Evolutionary conservation across 1,139 yeast species (phyloP), one percentile per base, ranked within the genome.

Genomic region (Meyerozyma sp.): DNA sequence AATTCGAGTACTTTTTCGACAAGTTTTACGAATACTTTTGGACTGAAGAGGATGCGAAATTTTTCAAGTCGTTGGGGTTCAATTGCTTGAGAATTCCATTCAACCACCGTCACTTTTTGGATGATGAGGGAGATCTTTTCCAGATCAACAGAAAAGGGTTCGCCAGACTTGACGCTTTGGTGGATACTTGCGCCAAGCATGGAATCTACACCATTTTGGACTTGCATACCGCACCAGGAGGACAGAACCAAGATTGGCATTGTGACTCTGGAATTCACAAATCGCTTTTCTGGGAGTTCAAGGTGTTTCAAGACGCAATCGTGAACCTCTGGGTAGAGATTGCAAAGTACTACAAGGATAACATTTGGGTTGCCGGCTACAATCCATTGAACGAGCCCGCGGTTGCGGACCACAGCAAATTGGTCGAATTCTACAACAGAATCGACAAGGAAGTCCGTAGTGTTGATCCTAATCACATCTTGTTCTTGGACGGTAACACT

Each of bases 161-260:
- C 49, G 62, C 63, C 48, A 58, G 65, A 43, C 56, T 73, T 46
- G 76, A 73, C 49, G 57, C 61, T 14, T 55, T 71, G 39, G 63
- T 73, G 32, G 62, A 72, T 43, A 55, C 63, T 36, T 72, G 77
- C 51, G 63, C 45, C 34, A 57, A 59, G 38, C 56, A 65, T 42
- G 67, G 68, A 5, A 66, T 73, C 42, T 73, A 72, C 51, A 68
- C 74, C 34, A 62, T 72, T 43, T 63, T 73, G 41, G 78, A 73
- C 48, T 63, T 73, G 37, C 77, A 73, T 49, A 62, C 77, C 9
- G 64, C 61, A 23, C 77, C 77, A 9, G 77, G 77, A 23, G 77
- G 77, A 16, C 77, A 72, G 53, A 71, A 70, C 52, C 77, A 72
- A 54, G 77, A 70, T 53, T 73, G 77, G 78, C 78, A 73, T 50